Percentiles rank a stretch among this genome's conserved stretches.
Evolutionary conservation across 441 rosid genomes (phyloP).

Genomic region (Pelargonium cotyledonis): DNA sequence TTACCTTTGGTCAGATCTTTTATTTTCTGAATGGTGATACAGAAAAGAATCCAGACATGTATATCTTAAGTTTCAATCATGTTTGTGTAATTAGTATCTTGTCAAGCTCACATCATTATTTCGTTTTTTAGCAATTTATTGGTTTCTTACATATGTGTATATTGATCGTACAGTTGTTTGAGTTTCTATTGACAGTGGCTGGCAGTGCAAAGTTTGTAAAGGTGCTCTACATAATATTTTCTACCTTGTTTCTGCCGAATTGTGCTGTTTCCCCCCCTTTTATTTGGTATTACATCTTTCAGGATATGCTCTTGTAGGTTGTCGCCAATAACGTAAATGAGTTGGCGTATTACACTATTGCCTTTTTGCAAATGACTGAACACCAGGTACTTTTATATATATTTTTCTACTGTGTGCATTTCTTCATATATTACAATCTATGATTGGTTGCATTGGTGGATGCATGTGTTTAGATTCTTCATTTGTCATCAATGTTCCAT

Average conservation of each 20-base stretch:
- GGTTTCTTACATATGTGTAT: conserved; percentile 22
- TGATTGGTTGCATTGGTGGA: neutral
- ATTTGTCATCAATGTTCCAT: conserved; percentile 3
- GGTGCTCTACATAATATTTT: conserved; percentile 41
- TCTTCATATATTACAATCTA: neutral
- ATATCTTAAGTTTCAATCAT: neutral
- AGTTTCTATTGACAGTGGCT: conserved; percentile 74
- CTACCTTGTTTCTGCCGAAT: conserved; percentile 5
- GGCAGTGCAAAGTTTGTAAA: conserved; percentile 62
- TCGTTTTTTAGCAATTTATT: conserved; percentile 17
- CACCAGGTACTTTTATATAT: conserved; percentile 53
- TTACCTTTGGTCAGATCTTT: neutral
- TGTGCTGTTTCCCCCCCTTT: conserved; percentile 7
- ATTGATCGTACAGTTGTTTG: conserved; percentile 61
- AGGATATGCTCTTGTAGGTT: conserved; percentile 38
- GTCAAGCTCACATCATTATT: conserved; percentile 16
- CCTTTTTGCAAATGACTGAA: conserved; percentile 88
- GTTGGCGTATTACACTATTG: conserved; percentile 70
- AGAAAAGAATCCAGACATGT: neutral
- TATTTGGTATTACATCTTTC: conserved; percentile 10
- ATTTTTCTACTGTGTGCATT: conserved; percentile 3
- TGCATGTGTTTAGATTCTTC: conserved; percentile 3
- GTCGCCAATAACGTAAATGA: conserved; percentile 52
- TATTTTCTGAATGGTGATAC: too few relatives aligned
- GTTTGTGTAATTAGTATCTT: neutral